A percentile compares a stretch with the other conserved stretches of the same genome.
These are phyloP conservation scores for Dioszegia aurantiaca DNA, from an alignment of 768 basidiomycete species.

Conservation along the genomic window DNA sequence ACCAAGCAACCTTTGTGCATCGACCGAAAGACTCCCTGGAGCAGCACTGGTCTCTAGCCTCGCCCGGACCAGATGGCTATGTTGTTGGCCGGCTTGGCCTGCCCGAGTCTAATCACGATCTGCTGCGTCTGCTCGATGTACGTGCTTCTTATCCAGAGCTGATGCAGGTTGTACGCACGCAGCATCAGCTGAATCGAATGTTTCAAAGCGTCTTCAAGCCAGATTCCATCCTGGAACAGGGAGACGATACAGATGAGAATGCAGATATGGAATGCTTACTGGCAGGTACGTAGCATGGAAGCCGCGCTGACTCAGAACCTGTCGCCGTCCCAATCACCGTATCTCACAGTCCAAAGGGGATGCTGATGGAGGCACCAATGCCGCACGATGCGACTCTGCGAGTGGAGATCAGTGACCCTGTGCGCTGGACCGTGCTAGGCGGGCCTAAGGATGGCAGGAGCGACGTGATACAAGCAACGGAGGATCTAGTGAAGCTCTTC, in stretches of 20 bases:
- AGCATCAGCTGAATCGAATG: constrained; percentile 27
- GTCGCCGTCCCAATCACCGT: constrained; percentile 15
- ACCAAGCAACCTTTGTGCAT: constrained; percentile 27
- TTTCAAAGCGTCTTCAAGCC: constrained; percentile 23
- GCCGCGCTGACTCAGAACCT: constrained; percentile 6
- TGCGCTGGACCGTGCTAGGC: no score
- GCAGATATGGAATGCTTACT: constrained; percentile 20
- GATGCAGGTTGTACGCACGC: constrained; percentile 18
- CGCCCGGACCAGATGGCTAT: constrained; percentile 31
- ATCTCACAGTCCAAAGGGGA: not conserved
- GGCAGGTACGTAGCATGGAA: constrained; percentile 9
- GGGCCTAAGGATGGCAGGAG: no score
- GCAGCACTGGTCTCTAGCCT: constrained; percentile 36
- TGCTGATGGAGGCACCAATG: not conserved
- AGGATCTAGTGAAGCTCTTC: not conserved
- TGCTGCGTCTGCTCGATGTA: constrained; percentile 18
- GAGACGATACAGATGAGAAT: constrained; percentile 10
- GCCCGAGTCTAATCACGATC: constrained; percentile 7
- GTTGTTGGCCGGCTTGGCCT: constrained; percentile 28
- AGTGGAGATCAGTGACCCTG: not conserved
- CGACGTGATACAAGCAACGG: no score
- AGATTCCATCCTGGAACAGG: not conserved
- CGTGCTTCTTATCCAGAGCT: constrained; percentile 5
- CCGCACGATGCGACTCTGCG: not conserved
- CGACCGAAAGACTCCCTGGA: constrained; percentile 3